Percentiles rank a stretch among this genome's conserved stretches.
These are phyloP conservation scores for Candida boidinii DNA, from an alignment of 805 yeast genomes.

Conservation along the genomic window DNA sequence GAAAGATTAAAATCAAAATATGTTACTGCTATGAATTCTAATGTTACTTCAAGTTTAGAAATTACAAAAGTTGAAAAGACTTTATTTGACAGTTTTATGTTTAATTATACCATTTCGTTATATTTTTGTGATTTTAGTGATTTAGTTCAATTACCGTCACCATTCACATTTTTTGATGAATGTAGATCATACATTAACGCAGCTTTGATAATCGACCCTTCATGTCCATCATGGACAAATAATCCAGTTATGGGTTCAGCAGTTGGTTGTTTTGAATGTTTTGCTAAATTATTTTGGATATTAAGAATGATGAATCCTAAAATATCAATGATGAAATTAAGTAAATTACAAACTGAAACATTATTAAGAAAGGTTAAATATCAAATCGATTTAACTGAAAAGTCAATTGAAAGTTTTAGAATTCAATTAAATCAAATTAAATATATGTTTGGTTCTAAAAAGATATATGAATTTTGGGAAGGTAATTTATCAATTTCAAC, in stretches of 20 bases:
- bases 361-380: conserved; percentile 11
- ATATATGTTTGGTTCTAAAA: too few relatives aligned
- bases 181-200: conserved; percentile 24
- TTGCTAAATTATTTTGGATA: conserved; percentile 30
- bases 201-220: conserved; percentile 2
- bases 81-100: conserved; percentile 21
- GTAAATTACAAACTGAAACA: conserved; percentile 1
- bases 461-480: conserved; percentile 1
- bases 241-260: conserved; percentile 31
- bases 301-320: conserved; percentile 9
- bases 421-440: conserved; percentile 19
- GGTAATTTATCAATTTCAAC: conserved; percentile 13
- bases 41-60: not conserved
- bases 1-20: conserved; percentile 5
- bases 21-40: not conserved
- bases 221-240: conserved; percentile 22
- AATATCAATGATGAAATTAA: conserved; percentile 3
- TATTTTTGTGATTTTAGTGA: conserved; percentile 26
- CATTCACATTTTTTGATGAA: conserved; percentile 27
- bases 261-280: conserved; percentile 26
- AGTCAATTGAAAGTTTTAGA: conserved; percentile 21
- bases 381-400: conserved; percentile 21
- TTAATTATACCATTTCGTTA: conserved; percentile 31
- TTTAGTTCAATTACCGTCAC: conserved; percentile 28
- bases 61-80: conserved; percentile 1